These are phyloP conservation scores for Suhomyces atakaporum DNA, from an alignment of 1,139 yeast species.

Conservation along the genomic window DNA sequence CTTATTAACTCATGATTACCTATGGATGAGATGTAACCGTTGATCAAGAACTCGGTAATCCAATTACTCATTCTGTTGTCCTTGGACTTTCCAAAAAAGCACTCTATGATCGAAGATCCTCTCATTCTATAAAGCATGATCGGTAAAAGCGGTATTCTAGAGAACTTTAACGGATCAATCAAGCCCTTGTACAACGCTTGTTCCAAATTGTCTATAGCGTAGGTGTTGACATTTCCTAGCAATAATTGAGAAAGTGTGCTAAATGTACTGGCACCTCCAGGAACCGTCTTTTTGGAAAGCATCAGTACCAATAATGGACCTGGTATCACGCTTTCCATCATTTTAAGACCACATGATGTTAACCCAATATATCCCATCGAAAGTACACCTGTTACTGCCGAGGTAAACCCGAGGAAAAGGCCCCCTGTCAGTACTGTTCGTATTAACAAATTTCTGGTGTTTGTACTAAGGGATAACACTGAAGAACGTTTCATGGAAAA, in stretches of 20 bases:
- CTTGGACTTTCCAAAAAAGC: slow-evolving; percentile 24
- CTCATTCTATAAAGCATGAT: slow-evolving; percentile 43
- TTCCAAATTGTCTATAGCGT: slow-evolving; percentile 34
- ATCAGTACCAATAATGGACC: slow-evolving; percentile 34
- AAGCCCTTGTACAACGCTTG: slow-evolving; percentile 37
- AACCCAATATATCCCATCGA: slow-evolving; percentile 47
- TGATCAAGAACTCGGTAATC: slow-evolving; percentile 38
- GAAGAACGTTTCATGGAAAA: slow-evolving; percentile 37
- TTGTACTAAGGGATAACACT: slow-evolving; percentile 26
- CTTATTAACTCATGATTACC: slow-evolving; percentile 38
- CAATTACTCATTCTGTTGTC: slow-evolving; percentile 22
- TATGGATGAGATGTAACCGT: slow-evolving; percentile 41
- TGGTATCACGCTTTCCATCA: slow-evolving; percentile 43
- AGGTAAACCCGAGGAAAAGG: slow-evolving; percentile 38
- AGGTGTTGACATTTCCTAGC: slow-evolving; percentile 21
- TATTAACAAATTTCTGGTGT: slow-evolving; percentile 23
- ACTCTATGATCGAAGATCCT: slow-evolving; percentile 34
- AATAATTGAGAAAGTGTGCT: slow-evolving; percentile 22
- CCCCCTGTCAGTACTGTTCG: slow-evolving; percentile 35
- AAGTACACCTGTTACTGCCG: slow-evolving; percentile 45
- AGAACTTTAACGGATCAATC: slow-evolving; percentile 42
- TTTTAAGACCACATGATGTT: slow-evolving; percentile 43
- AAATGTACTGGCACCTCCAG: slow-evolving; percentile 6
- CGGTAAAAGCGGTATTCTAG: slow-evolving; percentile 45
- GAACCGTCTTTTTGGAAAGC: slow-evolving; percentile 21